These are phyloP conservation scores for Rosa multiflora DNA, from an alignment of 306 rosid genomes.

Conservation along the genomic window DNA sequence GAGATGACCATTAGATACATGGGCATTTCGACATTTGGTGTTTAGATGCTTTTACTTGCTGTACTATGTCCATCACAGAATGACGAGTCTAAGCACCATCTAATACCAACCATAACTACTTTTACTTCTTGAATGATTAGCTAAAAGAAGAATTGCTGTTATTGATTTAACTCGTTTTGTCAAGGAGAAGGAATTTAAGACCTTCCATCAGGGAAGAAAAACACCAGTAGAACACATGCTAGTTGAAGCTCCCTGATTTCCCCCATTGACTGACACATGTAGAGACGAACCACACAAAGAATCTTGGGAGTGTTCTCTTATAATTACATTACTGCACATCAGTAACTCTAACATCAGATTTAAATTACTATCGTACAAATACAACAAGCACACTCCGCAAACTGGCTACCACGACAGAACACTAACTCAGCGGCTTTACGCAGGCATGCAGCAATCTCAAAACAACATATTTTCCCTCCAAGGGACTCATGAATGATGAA, in stretches of 20 bases:
- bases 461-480: conserved; percentile 28
- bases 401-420: conserved; percentile 4
- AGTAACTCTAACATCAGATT: conserved; percentile 31
- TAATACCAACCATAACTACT: too few relatives aligned
- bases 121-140: too few relatives aligned
- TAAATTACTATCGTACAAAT: conserved; percentile 28
- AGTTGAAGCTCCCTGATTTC: not conserved
- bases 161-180: too few relatives aligned
- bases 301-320: conserved; percentile 6
- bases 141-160: too few relatives aligned
- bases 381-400: conserved; percentile 31
- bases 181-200: too few relatives aligned
- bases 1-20: too few relatives aligned
- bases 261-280: not conserved
- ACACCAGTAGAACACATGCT: not conserved
- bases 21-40: too few relatives aligned
- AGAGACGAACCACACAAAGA: not conserved
- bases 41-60: too few relatives aligned
- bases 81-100: too few relatives aligned
- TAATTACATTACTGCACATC: conserved; percentile 30
- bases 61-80: too few relatives aligned
- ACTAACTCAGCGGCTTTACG: conserved; percentile 13
- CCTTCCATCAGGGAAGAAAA: not conserved
- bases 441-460: conserved; percentile 26
- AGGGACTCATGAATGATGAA: conserved; percentile 14